Base-by-base conservation (phyloP, 2,329 filamentous ascomycete species). In the Apiospora aurea region DNA sequence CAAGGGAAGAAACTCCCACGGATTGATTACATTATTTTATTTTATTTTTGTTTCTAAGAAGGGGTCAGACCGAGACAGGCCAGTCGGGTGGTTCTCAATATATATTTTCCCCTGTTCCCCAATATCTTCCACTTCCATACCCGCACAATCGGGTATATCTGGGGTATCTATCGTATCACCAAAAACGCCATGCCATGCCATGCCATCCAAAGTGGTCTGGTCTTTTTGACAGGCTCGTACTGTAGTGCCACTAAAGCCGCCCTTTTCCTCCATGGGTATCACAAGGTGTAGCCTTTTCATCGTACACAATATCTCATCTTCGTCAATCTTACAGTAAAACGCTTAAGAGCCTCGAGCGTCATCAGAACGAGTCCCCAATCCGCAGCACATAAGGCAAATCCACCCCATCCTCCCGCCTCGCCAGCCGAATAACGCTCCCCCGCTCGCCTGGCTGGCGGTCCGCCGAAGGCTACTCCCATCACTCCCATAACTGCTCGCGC, bases 371-470 rank as follows among this genome's bases (percentile, higher is more conserved):
- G 47, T 79, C 77, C 4, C 75, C 73, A n/a, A 80, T 71, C 43
- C 76, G 74, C n/a, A 82, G 67, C 13, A 82, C 79, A 72, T 81
- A 82, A 14, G 83, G 82, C 72, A 84, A 49, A 14, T 77, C 78
- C 16, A 79, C 77, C 11, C 74, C 72, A 69, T 70, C 51, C 38
- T 83, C 82, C 21, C 79, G 74, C 38, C 80, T 85, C 16, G 86
- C 83, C 43, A 89, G 80, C 10, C 87, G 83, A 61, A 89, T 87
- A 5, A 89, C 85, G 49, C 70, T 73, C 6, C 49, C 72, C 29
- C 69, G 43, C 67, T 67, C 29, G 77, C 29, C 77, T 78, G 38
- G 84, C 83, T 44, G 83, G 80, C 46, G 84, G 73, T 70, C 84
- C 87, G 43, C 79, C 87, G 44, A 78, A 83, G 1, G 83, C 66